Evolutionary conservation across 768 basidiomycete genomes (phyloP), one percentile per base, ranked within the genome.

Genomic region (Tremella mesenterica): DNA sequence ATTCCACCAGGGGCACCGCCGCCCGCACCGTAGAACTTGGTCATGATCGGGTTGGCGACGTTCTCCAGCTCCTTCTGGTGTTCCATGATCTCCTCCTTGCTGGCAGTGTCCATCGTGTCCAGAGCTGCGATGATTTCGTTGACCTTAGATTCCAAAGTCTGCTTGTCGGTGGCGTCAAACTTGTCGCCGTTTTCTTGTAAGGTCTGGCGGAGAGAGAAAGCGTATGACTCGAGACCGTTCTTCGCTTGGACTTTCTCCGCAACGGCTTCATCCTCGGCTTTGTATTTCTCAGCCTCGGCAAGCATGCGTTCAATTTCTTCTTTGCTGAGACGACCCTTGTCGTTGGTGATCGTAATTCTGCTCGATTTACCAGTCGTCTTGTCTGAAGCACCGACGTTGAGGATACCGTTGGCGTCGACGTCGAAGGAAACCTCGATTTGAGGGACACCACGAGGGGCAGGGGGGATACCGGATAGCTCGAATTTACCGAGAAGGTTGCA

Each of bases 401-500:
- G 57, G 71, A 79, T 79, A 71, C 77, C 88, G 73, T 90, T 88
- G 69, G 88, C 86, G 62, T 91, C 79, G 59, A 80, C 74, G 57
- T 80, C 78, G 73, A 78, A 77, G 25, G 76, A 76, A 58, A 77
- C 76, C 63, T 76, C 76, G 65, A 76, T 74, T 54, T 76, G 76
- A 46, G 76, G 76, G 38, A 77, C 75, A 60, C 76, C 76, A 54
- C 77, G 74, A 23, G 76, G 77, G 28, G 76, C 76, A 30, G 76
- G 77, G 21, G 76, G 76, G 56, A 78, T 77, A 63, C 75, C 75
- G 46, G 75, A 63, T 48, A 78, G 74, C 67, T 78, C 77, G 74
- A 95, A 96, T 74, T 91, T 91, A 77, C 93, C 92, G 63, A 97
- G 85, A 46, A 85, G 84, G 78, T 95, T 93, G 82, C 95, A 96